A percentile compares a stretch with the other conserved stretches of the same genome.
These are phyloP conservation scores for Parmelia sp. DNA, from an alignment of 495 filamentous ascomycete genomes.

Conservation along the genomic window DNA sequence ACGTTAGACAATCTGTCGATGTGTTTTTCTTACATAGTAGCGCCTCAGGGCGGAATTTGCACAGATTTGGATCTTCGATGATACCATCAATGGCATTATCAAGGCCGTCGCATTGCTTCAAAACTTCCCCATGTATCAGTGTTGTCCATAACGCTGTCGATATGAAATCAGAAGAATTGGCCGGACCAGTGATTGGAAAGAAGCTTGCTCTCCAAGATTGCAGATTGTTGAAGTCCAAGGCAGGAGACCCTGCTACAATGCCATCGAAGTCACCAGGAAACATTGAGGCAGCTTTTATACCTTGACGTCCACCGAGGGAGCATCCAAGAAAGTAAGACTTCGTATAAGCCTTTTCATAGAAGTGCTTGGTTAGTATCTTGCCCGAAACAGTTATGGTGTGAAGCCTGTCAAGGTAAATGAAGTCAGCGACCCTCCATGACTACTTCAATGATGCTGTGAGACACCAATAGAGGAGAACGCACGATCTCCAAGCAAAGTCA, in stretches of 20 bases:
- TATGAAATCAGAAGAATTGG: slow-evolving; percentile 45
- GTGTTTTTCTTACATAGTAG: slow-evolving; percentile 46
- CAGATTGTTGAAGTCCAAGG: slow-evolving; percentile 45
- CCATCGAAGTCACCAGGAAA: slow-evolving; percentile 59
- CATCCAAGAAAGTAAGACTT: slow-evolving; percentile 54
- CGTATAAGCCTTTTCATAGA: slow-evolving; percentile 40
- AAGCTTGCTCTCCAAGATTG: slow-evolving; percentile 51
- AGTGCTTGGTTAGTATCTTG: slow-evolving; percentile 43
- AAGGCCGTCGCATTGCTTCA: slow-evolving; percentile 58
- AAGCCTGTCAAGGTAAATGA: slow-evolving; percentile 18
- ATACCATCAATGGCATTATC: slow-evolving; percentile 61
- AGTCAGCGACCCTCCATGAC: slow-evolving; percentile 14
- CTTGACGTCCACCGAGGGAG: slow-evolving; percentile 51
- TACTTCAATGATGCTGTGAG: not conserved
- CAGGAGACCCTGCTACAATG: slow-evolving; percentile 54
- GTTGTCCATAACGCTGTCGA: slow-evolving; percentile 42
- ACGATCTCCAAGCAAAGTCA: slow-evolving; percentile 42
- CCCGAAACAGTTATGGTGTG: slow-evolving; percentile 50
- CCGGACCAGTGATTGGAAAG: slow-evolving; percentile 43
- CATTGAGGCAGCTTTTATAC: slow-evolving; percentile 45
- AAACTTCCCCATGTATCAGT: slow-evolving; percentile 48
- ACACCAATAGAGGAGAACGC: slow-evolving; percentile 23
- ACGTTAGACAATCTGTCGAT: slow-evolving; percentile 46
- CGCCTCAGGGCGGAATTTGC: slow-evolving; percentile 46
- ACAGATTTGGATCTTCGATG: slow-evolving; percentile 55